Percentiles rank a stretch among this genome's conserved stretches.
Evolutionary conservation across 345 rosid genomes (phyloP).

Genomic region (Hibiscus syriacus): DNA sequence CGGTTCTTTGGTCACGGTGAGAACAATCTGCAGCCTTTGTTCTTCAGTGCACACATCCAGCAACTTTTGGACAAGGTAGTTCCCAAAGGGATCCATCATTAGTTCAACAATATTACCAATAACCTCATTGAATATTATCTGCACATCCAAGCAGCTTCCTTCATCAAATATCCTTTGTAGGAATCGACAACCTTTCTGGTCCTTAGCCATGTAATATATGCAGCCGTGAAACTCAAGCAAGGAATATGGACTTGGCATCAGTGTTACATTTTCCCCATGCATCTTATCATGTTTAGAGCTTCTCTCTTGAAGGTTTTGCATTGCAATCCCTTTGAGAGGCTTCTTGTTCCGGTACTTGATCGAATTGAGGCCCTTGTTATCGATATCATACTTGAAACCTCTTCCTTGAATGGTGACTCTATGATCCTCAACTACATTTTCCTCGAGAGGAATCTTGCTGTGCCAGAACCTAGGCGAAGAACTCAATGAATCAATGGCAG

Average conservation of each 20-base stretch:
- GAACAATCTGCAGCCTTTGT: slow-evolving; percentile 35
- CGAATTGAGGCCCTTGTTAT: too few species aligned
- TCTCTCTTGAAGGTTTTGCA: slow-evolving; percentile 18
- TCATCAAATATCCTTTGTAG: slow-evolving; percentile 44
- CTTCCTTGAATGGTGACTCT: slow-evolving; percentile 34
- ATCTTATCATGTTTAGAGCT: slow-evolving; percentile 16
- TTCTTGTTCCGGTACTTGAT: slow-evolving; percentile 20
- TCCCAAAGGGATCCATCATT: slow-evolving; percentile 52
- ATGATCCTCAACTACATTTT: slow-evolving; percentile 20
- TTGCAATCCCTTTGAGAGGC: slow-evolving; percentile 18
- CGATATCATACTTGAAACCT: slow-evolving; percentile 12
- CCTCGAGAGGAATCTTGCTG: background rate
- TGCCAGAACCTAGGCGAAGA: slow-evolving; percentile 14
- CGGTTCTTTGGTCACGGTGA: slow-evolving; percentile 29
- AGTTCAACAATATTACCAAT: slow-evolving; percentile 37
- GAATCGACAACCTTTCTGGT: slow-evolving; percentile 51
- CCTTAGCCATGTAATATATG: slow-evolving; percentile 40
- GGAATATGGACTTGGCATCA: slow-evolving; percentile 24
- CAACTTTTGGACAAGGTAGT: slow-evolving; percentile 52
- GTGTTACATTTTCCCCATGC: slow-evolving; percentile 17
- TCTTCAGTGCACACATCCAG: slow-evolving; percentile 39
- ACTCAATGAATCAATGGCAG: slow-evolving; percentile 9
- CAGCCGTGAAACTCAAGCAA: slow-evolving; percentile 35
- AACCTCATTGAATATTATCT: slow-evolving; percentile 29
- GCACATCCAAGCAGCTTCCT: slow-evolving; percentile 31